Base-by-base conservation (phyloP, 345 rosid genomes). In the sweet orange (Citrus sinensis) region DNA sequence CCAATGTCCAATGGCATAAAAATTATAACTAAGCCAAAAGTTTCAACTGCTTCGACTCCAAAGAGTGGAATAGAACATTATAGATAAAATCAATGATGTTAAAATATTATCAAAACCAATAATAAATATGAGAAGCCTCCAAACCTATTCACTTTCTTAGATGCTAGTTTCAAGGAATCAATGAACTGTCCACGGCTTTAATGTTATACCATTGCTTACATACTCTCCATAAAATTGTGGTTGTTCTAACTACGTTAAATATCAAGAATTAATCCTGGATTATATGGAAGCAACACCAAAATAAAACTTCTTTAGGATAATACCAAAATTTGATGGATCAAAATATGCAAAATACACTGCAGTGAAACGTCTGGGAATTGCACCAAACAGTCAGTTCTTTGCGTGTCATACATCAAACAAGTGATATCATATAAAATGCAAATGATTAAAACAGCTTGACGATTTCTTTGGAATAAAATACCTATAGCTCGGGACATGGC, bases 401-500 rank as follows among this genome's bases (percentile, higher is more conserved):
- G 76, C 14, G 6, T 34, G n/a, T 34, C 30, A 58, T 22, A 11
- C 46, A 24, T 72, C 13, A 72, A 16, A 32, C 64, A 9, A 27
- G 40, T 51, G 39, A 70, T 70, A 29, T 59, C 11, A 46, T 34
- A 37, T 6, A 3, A 56, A 58, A 56, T 24, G 17, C 51, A 60
- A 7, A 20, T 6, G 27, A 58, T 5, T 19, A 67, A 71, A 56
- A 60, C 39, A 77, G 55, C 29, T 46, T 5, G 29, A 35, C 16
- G 19, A 42, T 30, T 24, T 20, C 29, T 42, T 49, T 64, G 73
- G 81, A 76, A 42, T n/a, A 49, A 20, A 67, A 72, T 88, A 91
- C 97, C 98, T 80, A 92, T 91, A 17, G 98, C 98, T 71, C 97
- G 90, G 9, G 98, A 94, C 84, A 91, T 92, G 6, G 98, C 94